Conservation (phyloP, 805 yeast species). For the Maudiozyma bulderi region DNA sequence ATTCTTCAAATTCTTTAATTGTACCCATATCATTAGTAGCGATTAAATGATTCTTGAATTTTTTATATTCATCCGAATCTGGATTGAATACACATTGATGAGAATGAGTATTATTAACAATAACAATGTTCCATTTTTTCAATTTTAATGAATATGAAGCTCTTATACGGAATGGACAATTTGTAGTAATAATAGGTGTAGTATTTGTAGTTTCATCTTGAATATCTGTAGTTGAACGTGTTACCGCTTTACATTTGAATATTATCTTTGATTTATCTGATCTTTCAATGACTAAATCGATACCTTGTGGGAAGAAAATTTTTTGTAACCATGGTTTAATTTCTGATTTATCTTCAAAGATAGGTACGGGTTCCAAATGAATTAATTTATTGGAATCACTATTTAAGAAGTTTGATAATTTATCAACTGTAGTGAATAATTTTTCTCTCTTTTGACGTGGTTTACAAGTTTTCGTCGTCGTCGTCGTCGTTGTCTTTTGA, state of each 20-base stretch:
- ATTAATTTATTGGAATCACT: conserved; percentile 27
- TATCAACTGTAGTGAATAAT: conserved; percentile 6
- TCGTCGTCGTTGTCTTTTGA: not conserved
- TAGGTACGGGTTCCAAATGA: conserved; percentile 30
- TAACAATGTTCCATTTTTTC: conserved; percentile 48
- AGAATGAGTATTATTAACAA: conserved; percentile 50
- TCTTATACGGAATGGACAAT: conserved; percentile 55
- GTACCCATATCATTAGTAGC: conserved; percentile 22
- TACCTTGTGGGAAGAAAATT: conserved; percentile 37
- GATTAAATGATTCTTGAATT: conserved; percentile 22
- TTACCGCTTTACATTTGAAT: conserved; percentile 43
- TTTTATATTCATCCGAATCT: conserved; percentile 25
- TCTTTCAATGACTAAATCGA: conserved; percentile 49
- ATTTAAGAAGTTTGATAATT: conserved; percentile 8
- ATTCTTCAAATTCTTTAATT: conserved; percentile 25
- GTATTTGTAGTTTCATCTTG: conserved; percentile 1
- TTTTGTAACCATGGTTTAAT: conserved; percentile 55
- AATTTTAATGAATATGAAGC: conserved; percentile 48
- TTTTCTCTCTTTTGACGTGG: conserved; percentile 3
- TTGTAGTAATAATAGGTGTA: conserved; percentile 15
- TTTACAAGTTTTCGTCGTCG: not conserved
- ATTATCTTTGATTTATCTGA: conserved; percentile 51
- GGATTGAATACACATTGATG: conserved; percentile 35
- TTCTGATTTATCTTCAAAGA: conserved; percentile 34
- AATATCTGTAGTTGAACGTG: not conserved